phyloP scores from a whole-genome alignment of 176 grass and related monocot genomes.

The Aegilops tauschii region DNA sequence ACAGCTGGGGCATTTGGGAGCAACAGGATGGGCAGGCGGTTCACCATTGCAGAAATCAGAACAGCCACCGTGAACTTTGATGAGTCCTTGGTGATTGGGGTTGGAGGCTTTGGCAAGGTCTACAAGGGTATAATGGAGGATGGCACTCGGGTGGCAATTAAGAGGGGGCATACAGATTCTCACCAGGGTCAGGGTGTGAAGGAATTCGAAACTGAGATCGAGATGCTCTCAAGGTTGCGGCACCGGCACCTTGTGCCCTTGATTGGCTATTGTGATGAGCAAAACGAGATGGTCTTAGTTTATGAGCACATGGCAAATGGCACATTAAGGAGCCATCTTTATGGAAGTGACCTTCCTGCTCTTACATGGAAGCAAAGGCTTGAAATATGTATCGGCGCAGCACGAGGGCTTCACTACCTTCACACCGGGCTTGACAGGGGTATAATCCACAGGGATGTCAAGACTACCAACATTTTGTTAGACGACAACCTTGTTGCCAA shows the following conservation, averaged over 20 bases:
- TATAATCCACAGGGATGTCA: slow-evolving; percentile 96
- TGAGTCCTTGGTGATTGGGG: slow-evolving; percentile 76
- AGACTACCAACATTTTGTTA: slow-evolving; percentile 90
- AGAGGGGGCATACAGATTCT: slow-evolving; percentile 67
- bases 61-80: slow-evolving; percentile 80
- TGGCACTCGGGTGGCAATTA: slow-evolving; percentile 63
- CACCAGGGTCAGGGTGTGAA: slow-evolving; percentile 85
- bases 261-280: slow-evolving; percentile 91
- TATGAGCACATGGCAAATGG: slow-evolving; percentile 97
- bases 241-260: slow-evolving; percentile 87
- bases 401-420: slow-evolving; percentile 88
- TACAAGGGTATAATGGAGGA: slow-evolving; percentile 68
- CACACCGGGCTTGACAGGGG: slow-evolving; percentile 85
- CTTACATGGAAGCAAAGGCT: slow-evolving; percentile 87
- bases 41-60: slow-evolving; percentile 70
- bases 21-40: slow-evolving; percentile 47
- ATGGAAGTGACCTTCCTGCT: slow-evolving; percentile 58
- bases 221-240: slow-evolving; percentile 90
- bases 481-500: slow-evolving; percentile 76
- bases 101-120: slow-evolving; percentile 94
- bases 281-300: slow-evolving; percentile 89
- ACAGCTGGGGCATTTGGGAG: slow-evolving; percentile 35
- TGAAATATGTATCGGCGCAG: slow-evolving; percentile 81
- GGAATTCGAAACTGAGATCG: slow-evolving; percentile 96
- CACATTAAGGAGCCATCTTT: slow-evolving; percentile 82